Evolutionary conservation across 1,284 basidiomycete species (phyloP).

Genomic region (Phylloboletellus chloephorus): DNA sequence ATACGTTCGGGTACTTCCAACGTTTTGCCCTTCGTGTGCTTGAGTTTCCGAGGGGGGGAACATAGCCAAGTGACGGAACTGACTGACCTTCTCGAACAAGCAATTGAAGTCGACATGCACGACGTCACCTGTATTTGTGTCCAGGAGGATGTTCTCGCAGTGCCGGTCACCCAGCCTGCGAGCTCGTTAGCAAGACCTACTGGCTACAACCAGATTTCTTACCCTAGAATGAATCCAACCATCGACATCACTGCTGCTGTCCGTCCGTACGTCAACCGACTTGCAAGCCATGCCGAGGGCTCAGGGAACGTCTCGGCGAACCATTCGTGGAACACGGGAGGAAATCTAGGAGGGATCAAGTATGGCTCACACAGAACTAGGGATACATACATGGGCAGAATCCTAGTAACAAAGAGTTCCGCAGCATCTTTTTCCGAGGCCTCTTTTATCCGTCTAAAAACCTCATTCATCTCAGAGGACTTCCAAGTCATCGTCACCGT

Average conservation of each 20-base stretch:
- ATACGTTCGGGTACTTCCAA: conserved; percentile 91
- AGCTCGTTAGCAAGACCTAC: background rate
- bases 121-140: conserved; percentile 83
- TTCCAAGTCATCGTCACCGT: conserved; percentile 22
- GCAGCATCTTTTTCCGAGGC: conserved; percentile 48
- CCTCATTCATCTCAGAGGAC: conserved; percentile 46
- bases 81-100: conserved; percentile 85
- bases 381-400: conserved; percentile 54
- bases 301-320: conserved; percentile 97
- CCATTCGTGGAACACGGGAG: conserved; percentile 95
- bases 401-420: conserved; percentile 53
- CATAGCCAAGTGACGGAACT: too few species aligned
- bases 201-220: background rate
- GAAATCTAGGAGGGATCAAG: conserved; percentile 52
- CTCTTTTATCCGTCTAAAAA: conserved; percentile 56
- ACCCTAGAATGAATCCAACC: conserved; percentile 98
- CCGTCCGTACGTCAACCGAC: conserved; percentile 80
- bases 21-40: conserved; percentile 60
- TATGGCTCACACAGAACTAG: conserved; percentile 6
- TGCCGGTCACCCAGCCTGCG: conserved; percentile 95
- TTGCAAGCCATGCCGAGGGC: conserved; percentile 90
- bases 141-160: conserved; percentile 95
- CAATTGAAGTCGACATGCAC: conserved; percentile 99
- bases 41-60: background rate
- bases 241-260: conserved; percentile 98